Base-by-base conservation (phyloP, 129 eudicot species). In the Tagetes erecta region DNA sequence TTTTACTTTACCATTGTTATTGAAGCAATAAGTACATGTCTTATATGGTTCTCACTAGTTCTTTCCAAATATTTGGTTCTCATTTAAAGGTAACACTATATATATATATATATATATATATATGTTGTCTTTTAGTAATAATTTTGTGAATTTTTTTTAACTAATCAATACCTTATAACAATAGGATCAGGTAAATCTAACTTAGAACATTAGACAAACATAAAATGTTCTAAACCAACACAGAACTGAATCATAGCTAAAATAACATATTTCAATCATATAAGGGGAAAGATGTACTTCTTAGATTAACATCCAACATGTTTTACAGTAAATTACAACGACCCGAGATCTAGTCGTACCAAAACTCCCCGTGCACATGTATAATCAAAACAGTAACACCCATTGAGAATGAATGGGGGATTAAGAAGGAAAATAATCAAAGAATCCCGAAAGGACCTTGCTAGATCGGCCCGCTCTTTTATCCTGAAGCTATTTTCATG, bases 291-390 rank as follows among this genome's bases (percentile, higher is more conserved):
- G 41, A 74, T 64, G 72, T 39, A 65, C 53, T 44, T 49, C 13
- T 49, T 65, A 75, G 65, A 65, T 51, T 4, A 52, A 20, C 8
- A 52, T 55, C 70, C 56, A 42, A 44, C 64, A 68, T 10, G 76
- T 70, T 77, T 3, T 56, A 72, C 78, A 73, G 68, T 79, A 72
- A 64, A 72, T 79, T 79, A 79, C 83, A 72, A 72, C 46, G 70
- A 79, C 51, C 64, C 64, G 33, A 71, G 70, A 60, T 70, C 56
- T 41, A 40, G 74, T 55, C 6, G 78, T 78, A 64, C 62, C 82
- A 72, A 79, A 79, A 55, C 73, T 72, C 78, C 78, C 83, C 83
- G 3, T 11, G 38, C 69, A 14, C 70, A 56, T 57, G 81, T 77
- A 46, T 77, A 69, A 62, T 35, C 8, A 62, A 62, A 62, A 12